Evolutionary conservation across 768 basidiomycete species (phyloP).

Genomic region (Hygrocybe punicea): DNA sequence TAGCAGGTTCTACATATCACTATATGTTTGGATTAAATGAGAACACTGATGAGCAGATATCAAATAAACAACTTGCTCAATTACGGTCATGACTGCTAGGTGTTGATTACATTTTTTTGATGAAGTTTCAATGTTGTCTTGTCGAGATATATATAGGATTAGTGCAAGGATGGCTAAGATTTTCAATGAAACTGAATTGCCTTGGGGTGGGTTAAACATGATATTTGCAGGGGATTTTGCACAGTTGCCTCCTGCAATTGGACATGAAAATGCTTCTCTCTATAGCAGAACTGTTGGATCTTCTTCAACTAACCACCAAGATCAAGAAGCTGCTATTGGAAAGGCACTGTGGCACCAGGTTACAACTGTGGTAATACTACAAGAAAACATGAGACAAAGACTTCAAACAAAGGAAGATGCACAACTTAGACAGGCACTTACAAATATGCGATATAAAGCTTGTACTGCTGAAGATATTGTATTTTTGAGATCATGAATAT

Average conservation of each 20-base stretch:
- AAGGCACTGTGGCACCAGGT: constrained; percentile 35
- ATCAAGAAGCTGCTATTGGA: constrained; percentile 14
- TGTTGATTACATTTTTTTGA: constrained; percentile 32
- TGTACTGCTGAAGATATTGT: constrained; percentile 35
- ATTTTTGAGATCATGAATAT: constrained; percentile 24
- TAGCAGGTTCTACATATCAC: constrained; percentile 24
- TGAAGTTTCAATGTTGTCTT: constrained; percentile 14
- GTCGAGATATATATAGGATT: too few relatives aligned
- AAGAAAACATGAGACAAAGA: constrained; percentile 32
- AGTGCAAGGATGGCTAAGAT: too few relatives aligned
- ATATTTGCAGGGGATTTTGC: constrained; percentile 29
- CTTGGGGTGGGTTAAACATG: too few relatives aligned
- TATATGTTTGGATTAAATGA: constrained; percentile 14
- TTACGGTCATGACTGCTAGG: constrained; percentile 6
- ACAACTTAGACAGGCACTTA: constrained; percentile 24
- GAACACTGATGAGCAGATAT: not conserved
- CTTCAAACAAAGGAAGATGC: constrained; percentile 23
- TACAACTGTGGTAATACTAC: not conserved
- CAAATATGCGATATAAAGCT: constrained; percentile 31
- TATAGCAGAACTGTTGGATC: too few relatives aligned
- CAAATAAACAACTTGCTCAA: not conserved
- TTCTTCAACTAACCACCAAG: not conserved
- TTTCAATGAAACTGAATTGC: too few relatives aligned
- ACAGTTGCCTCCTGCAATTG: too few relatives aligned
- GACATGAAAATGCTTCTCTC: too few relatives aligned